A percentile compares a stretch with the other conserved stretches of the same genome.
phyloP scores from a whole-genome alignment of 106 monocot species.

The Xerophyta viscosa region DNA sequence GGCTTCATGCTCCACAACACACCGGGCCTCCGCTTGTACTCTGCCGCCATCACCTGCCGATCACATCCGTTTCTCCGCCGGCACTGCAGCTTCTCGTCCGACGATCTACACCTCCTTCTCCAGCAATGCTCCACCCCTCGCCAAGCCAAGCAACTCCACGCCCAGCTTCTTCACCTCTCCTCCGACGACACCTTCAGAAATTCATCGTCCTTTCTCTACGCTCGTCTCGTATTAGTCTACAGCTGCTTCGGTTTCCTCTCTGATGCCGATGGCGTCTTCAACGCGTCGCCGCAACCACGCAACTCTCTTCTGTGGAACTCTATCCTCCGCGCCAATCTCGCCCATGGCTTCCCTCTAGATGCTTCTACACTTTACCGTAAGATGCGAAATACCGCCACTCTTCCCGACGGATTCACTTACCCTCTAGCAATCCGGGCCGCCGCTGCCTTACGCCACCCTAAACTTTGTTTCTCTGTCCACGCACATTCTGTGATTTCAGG shows the following conservation, averaged over 20 bases:
- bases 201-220: conserved; percentile 25
- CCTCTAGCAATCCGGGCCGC: conserved; percentile 37
- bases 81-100: not conserved
- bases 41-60: not conserved
- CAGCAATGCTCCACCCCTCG: conserved; percentile 16
- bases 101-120: conserved; percentile 21
- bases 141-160: conserved; percentile 17
- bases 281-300: not conserved
- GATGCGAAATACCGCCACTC: conserved; percentile 6
- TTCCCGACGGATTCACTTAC: conserved; percentile 50
- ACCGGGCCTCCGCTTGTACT: not conserved
- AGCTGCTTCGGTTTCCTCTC: conserved; percentile 18
- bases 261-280: conserved; percentile 25
- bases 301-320: conserved; percentile 45
- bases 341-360: conserved; percentile 5
- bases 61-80: not conserved
- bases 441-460: not conserved
- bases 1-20: not conserved
- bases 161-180: conserved; percentile 13
- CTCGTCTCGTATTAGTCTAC: conserved; percentile 40
- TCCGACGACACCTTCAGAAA: not conserved
- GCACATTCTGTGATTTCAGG: conserved; percentile 25
- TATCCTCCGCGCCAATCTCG: conserved; percentile 41
- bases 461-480: conserved; percentile 21
- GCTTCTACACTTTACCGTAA: conserved; percentile 24